Evolutionary conservation across 768 basidiomycete genomes (phyloP).

Genomic region (Ramaria sp.): DNA sequence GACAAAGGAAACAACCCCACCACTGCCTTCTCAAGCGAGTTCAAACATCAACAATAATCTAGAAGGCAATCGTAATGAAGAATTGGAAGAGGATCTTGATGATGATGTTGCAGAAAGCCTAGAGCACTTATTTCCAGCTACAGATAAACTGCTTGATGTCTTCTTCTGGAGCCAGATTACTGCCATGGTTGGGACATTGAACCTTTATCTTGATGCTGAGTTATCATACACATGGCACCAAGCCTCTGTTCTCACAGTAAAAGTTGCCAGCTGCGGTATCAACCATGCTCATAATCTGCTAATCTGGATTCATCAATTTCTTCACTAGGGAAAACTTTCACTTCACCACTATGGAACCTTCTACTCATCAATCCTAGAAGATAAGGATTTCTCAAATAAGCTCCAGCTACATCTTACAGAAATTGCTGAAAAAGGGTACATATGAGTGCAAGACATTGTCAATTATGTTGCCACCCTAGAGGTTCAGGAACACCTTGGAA

Average conservation of each 20-base stretch:
- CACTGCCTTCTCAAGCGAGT: too few relatives aligned
- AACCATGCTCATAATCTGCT: constrained; percentile 21
- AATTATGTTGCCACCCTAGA: constrained; percentile 6
- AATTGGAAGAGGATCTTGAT: too few relatives aligned
- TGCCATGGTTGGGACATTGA: constrained; percentile 24
- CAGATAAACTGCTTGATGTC: constrained; percentile 22
- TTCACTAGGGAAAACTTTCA: background rate
- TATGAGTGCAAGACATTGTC: constrained; percentile 10
- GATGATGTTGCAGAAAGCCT: too few relatives aligned
- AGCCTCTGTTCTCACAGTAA: constrained; percentile 22
- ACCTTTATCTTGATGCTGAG: constrained; percentile 24
- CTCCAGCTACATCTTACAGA: constrained; percentile 9
- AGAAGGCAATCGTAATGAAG: too few relatives aligned
- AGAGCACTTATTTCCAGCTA: too few relatives aligned
- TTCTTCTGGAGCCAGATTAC: constrained; percentile 20
- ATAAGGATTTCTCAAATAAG: constrained; percentile 3
- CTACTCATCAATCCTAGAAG: constrained; percentile 9
- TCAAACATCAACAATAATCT: too few relatives aligned
- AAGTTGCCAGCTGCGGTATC: constrained; percentile 17
- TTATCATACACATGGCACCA: constrained; percentile 24
- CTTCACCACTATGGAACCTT: constrained; percentile 4
- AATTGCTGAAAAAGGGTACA: constrained; percentile 7
- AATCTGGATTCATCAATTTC: constrained; percentile 15
- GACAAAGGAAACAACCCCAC: too few relatives aligned
- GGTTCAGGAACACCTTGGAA: constrained; percentile 3